Base-by-base conservation (phyloP, 1,284 basidiomycete species). In the Fomes fomentarius region DNA sequence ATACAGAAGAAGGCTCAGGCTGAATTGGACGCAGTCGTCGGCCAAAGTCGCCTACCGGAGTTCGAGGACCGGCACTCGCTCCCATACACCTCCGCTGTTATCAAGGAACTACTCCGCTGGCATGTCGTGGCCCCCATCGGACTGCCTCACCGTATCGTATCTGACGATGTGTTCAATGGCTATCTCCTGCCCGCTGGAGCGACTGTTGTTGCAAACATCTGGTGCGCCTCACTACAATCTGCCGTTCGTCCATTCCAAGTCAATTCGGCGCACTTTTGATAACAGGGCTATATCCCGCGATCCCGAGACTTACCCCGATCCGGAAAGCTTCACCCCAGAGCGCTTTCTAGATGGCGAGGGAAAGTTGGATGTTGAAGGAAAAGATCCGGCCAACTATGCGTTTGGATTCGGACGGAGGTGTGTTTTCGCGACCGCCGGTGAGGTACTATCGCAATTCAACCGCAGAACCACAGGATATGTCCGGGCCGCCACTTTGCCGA, bases 81-180 rank as follows among this genome's bases (percentile, higher is more conserved):
- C 11, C 68, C 70, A 0, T 73, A 71, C 51, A 52, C 71, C 12
- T 47, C 62, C 15, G 69, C 67, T 1, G 42, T 70, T 4, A 56
- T 72, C 3, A 67, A 69, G 35, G 73, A 75, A 54, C 52, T 66
- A 1, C 26, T 71, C 25, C 60, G 71, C 12, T 74, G 72, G 72
- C 41, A 57, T 19, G 45, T 57, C n/a, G 49, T 60, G 2, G 31
- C 42, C 1, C 61, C 63, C 1, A 15, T 60, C 15, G 66, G 57
- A 1, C 4, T 60, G 9, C 38, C 44, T 1, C 58, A 52, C 25
- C 21, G 38, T 6, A 26, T 34, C 3, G 21, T 53, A 2, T 46
- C 57, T 25, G 58, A 57, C 24, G 52, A 56, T 17, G 48, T 49
- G 17, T 60, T 54, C 21, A 24, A 57, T 1, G 55, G 58, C 1